Evolutionary conservation across 176 grass and related monocot species (phyloP).

Genomic region (Guadua angustifolia): DNA sequence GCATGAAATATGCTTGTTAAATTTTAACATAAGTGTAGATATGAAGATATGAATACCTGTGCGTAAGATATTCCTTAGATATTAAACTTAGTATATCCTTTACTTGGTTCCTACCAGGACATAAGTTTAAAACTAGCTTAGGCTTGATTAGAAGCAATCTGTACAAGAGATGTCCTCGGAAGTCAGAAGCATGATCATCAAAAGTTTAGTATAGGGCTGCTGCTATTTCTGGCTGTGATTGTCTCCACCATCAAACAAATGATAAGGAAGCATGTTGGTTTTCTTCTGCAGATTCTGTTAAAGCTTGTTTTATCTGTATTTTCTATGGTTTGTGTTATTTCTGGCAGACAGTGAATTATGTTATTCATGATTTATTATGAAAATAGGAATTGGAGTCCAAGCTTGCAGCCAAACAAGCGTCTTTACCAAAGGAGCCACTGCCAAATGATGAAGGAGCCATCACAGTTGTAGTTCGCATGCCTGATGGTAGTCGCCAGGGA

Average conservation of each 20-base stretch:
- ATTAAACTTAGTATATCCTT: slow-evolving; percentile 14
- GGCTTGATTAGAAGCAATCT: not conserved
- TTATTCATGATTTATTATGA: not conserved
- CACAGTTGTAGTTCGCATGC: slow-evolving; percentile 87
- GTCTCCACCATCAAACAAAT: not conserved
- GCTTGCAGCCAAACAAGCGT: slow-evolving; percentile 79
- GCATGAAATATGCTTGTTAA: not conserved
- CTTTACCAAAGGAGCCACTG: slow-evolving; percentile 77
- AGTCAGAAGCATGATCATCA: not conserved
- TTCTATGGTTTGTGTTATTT: slow-evolving; percentile 5
- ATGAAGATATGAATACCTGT: not conserved
- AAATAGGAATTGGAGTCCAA: slow-evolving; percentile 81
- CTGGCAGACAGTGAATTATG: not conserved
- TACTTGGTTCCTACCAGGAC: not conserved
- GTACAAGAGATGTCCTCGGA: not conserved
- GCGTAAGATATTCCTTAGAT: not conserved
- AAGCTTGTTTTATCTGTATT: slow-evolving; percentile 31
- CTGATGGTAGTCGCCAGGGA: slow-evolving; percentile 78
- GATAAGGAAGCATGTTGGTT: slow-evolving; percentile 5
- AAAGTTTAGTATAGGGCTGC: not conserved
- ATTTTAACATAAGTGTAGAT: not conserved
- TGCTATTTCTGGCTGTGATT: slow-evolving; percentile 23
- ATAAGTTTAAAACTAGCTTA: not conserved
- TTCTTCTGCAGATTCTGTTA: slow-evolving; percentile 14
- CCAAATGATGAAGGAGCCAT: slow-evolving; percentile 78